A percentile compares a stretch with the other conserved stretches of the same genome.
Evolutionary conservation across 2,329 filamentous ascomycete genomes (phyloP).

Genomic region (Cladosporium sp.): DNA sequence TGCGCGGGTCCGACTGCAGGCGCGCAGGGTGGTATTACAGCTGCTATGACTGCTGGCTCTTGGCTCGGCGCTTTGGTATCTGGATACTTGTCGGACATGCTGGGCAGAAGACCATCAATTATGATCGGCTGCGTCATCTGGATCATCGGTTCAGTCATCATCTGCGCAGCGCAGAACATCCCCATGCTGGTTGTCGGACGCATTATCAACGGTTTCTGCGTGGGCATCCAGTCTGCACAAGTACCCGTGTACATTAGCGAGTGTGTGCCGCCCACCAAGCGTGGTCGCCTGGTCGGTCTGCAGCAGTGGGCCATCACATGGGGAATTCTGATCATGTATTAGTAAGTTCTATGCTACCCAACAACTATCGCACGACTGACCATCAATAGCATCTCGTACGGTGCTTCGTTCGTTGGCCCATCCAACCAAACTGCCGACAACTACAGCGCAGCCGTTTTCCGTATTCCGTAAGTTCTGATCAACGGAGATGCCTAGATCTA

Average conservation of each 20-base stretch:
- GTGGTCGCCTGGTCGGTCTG: slow-evolving; percentile 64
- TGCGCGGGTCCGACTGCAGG: slow-evolving; percentile 51
- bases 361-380: background rate
- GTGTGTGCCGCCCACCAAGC: slow-evolving; percentile 52
- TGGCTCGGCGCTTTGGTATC: slow-evolving; percentile 60
- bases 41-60: slow-evolving; percentile 67
- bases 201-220: slow-evolving; percentile 64
- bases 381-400: slow-evolving; percentile 50
- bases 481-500: background rate
- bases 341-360: slow-evolving; percentile 3
- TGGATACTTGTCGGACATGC: slow-evolving; percentile 53
- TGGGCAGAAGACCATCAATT: slow-evolving; percentile 52
- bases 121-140: slow-evolving; percentile 42
- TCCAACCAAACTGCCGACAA: slow-evolving; percentile 13
- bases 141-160: slow-evolving; percentile 56
- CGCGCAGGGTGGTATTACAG: slow-evolving; percentile 64
- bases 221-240: slow-evolving; percentile 67
- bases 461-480: slow-evolving; percentile 38
- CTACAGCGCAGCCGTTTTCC: slow-evolving; percentile 43
- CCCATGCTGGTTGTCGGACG: slow-evolving; percentile 66
- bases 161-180: slow-evolving; percentile 60
- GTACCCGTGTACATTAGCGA: slow-evolving; percentile 63
- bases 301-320: slow-evolving; percentile 69
- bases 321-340: slow-evolving; percentile 65
- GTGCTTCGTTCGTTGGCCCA: slow-evolving; percentile 57